Base-by-base conservation (phyloP, 257 asterid genomes). In the Ballota nigra region DNA sequence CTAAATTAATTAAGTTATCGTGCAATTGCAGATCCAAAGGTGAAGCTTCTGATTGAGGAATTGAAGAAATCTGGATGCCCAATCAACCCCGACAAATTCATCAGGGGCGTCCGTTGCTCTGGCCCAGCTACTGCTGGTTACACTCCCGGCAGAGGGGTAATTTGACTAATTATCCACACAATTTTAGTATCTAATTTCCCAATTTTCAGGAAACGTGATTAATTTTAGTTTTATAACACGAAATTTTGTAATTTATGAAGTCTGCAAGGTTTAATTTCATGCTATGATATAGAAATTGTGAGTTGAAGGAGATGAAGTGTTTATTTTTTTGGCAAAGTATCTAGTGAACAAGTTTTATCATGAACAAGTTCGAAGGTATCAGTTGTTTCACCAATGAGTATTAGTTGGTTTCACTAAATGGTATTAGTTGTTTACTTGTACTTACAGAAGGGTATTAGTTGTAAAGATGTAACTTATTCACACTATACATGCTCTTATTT, bases 11-110 rank as follows among this genome's bases (percentile, higher is more conserved):
- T 33, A 33, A 6, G 7, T 6, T 33, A 29, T 1, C n/a, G n/a
- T n/a, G n/a, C n/a, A n/a, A 29, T 33, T 33, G 38, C 89, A 86
- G 92, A 74, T 60, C 92, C 90, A 8, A 86, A 66, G 83, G 95
- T 84, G 68, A 84, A 78, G 73, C 78, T 86, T 63, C 63, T 88
- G 63, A 79, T 68, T 71, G 95, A 88, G 56, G 81, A 84, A 34
- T 20, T 88, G 81, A 85, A 84, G 79, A 88, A 84, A 80, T 72
- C 87, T 43, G 92, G 95, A 47, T 88, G 95, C 69, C 56, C 68
- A 8, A 64, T 84, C 11, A 79, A 83, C 29, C 77, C 78, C 34
- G 78, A 81, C 4, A 66, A 28, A 45, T 86, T 86, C 81, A 75
- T 88, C 26, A 76, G 40, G 63, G 81, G 92, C 23, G 70, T 77